Conservation (phyloP, 2,329 filamentous ascomycete genomes). For the Colletotrichum magnum region DNA sequence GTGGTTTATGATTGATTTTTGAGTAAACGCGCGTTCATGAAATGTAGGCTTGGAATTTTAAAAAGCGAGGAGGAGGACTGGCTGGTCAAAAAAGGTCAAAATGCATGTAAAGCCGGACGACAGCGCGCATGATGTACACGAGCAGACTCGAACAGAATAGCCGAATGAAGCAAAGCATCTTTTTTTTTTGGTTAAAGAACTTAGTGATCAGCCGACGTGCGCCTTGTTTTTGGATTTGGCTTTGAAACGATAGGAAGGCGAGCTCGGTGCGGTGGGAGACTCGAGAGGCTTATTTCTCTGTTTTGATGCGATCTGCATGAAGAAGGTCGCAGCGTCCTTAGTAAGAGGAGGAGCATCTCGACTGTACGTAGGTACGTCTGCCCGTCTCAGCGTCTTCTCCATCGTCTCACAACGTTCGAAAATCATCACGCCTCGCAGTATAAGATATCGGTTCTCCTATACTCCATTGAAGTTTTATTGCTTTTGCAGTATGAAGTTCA, state of each 20-base stretch:
- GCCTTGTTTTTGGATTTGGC: neutral
- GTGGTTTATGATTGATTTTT: constrained; percentile 3
- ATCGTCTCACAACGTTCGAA: no score
- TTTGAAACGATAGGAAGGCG: neutral
- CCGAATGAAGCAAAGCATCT: constrained; percentile 4
- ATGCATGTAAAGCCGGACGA: constrained; percentile 1
- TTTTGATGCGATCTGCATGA: neutral
- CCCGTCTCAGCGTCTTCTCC: neutral
- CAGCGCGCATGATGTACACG: constrained; percentile 8
- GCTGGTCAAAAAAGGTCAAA: constrained; percentile 14
- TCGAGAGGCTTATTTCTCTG: neutral
- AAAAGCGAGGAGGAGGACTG: constrained; percentile 4
- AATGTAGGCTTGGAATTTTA: neutral
- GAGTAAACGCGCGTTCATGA: neutral
- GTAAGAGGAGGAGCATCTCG: neutral
- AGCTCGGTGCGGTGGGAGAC: neutral
- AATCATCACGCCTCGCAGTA: no score
- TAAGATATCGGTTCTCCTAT: no score
- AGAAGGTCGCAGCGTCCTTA: neutral
- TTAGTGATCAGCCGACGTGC: neutral
- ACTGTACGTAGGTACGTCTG: neutral
- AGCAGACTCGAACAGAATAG: neutral
- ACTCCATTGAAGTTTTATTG: no score
- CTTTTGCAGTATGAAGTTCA: no score
- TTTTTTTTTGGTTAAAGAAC: no score